Evolutionary conservation across 164 flowering plant genomes (phyloP).

Genomic region (Paratinospora sagittata): DNA sequence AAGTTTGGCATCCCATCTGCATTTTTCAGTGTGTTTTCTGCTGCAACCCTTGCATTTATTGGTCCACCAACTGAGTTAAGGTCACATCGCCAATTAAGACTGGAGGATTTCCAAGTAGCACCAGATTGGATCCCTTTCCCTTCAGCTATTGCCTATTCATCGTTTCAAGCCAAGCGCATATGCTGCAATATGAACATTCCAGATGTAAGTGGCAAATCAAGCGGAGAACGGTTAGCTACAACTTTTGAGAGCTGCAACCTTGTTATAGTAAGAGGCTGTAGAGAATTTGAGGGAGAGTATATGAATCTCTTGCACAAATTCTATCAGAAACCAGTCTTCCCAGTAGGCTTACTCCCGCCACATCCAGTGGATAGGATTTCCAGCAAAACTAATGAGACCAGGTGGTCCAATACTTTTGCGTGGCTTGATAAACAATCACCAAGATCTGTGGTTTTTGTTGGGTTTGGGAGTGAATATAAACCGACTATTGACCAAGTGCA

Average conservation of each 20-base stretch:
- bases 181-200: background rate
- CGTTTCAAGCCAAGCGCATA: constrained; percentile 6
- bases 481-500: constrained; percentile 18
- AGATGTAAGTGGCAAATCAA: constrained; percentile 16
- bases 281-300: constrained; percentile 30
- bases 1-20: constrained; percentile 7
- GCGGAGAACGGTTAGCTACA: constrained; percentile 7
- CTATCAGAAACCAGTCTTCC: constrained; percentile 29
- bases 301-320: constrained; percentile 15
- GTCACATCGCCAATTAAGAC: background rate
- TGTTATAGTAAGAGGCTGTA: constrained; percentile 24
- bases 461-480: constrained; percentile 6
- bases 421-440: constrained; percentile 3
- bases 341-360: constrained; percentile 35
- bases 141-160: constrained; percentile 18
- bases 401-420: background rate
- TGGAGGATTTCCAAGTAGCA: constrained; percentile 15
- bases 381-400: background rate
- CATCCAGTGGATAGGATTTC: constrained; percentile 1
- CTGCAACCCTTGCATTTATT: background rate
- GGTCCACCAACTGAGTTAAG: constrained; percentile 4
- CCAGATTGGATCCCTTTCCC: constrained; percentile 30
- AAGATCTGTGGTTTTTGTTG: constrained; percentile 2
- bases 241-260: constrained; percentile 4
- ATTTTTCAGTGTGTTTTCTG: constrained; percentile 8